Evolutionary conservation across 192 early-diverging fungal species (phyloP).

Genomic region (Backusella macrospora): DNA sequence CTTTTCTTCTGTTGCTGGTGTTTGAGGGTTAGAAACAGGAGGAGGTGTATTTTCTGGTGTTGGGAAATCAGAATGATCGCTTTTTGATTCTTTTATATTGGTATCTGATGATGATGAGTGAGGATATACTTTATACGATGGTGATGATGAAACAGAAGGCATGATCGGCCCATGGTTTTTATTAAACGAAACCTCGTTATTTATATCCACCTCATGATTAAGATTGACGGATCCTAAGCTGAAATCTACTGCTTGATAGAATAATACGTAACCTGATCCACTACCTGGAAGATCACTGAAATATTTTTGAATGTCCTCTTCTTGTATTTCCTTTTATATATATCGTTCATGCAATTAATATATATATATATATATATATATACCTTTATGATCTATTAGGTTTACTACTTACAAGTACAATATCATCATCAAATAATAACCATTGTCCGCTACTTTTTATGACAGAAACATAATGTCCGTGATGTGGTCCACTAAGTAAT

Average conservation of each 20-base stretch:
- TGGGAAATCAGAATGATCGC: not conserved
- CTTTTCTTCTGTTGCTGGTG: constrained; percentile 14
- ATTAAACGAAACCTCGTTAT: not conserved
- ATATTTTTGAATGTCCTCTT: constrained; percentile 75
- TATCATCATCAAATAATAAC: constrained; percentile 96
- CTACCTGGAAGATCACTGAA: constrained; percentile 75
- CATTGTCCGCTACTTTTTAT: constrained; percentile 85
- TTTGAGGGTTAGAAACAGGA: not conserved
- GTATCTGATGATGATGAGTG: not conserved
- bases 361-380: no score
- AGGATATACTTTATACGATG: constrained; percentile 2
- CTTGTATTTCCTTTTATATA: constrained; percentile 61
- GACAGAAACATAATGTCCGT: constrained; percentile 95
- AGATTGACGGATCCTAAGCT: constrained; percentile 28
- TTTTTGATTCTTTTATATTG: not conserved
- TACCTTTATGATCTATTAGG: not conserved
- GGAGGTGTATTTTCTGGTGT: not conserved
- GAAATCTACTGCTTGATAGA: constrained; percentile 65
- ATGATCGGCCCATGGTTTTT: not conserved
- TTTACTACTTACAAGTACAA: constrained; percentile 65
- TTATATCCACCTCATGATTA: constrained; percentile 7
- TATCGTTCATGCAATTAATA: not conserved
- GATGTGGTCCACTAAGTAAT: constrained; percentile 77
- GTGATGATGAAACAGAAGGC: not conserved
- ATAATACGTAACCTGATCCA: constrained; percentile 82